phyloP scores from a whole-genome alignment of 23 red algal species.

The Gracilaria domingensis region DNA sequence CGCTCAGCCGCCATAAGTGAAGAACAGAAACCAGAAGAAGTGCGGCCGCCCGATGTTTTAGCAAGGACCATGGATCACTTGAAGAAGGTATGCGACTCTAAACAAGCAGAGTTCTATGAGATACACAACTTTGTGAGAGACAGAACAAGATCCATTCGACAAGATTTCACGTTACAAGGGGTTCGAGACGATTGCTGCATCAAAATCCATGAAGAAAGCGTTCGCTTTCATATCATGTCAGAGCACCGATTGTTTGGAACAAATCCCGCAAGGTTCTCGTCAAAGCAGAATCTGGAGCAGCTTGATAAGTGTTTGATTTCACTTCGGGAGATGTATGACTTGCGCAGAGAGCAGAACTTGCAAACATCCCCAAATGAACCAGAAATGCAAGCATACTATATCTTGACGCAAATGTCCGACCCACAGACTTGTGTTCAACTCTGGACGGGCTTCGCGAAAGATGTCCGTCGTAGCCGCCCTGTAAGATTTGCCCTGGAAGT shows the following conservation, averaged over 20 bases:
- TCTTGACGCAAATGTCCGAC: constrained; percentile 59
- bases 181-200: constrained; percentile 72
- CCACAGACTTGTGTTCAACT: constrained; percentile 61
- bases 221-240: constrained; percentile 94
- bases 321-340: constrained; percentile 92
- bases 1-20: constrained; percentile 92
- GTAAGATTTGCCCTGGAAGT: constrained; percentile 57
- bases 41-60: constrained; percentile 80
- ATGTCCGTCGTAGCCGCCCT: constrained; percentile 34
- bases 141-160: constrained; percentile 91
- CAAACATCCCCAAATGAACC: constrained; percentile 49
- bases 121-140: constrained; percentile 94
- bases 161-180: constrained; percentile 95
- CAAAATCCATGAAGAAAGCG: constrained; percentile 83
- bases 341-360: constrained; percentile 40
- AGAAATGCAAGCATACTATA: constrained; percentile 71
- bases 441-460: constrained; percentile 22
- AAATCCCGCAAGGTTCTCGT: constrained; percentile 78
- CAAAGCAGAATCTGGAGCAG: constrained; percentile 95
- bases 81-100: constrained; percentile 53
- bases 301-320: constrained; percentile 97
- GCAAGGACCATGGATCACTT: constrained; percentile 89
- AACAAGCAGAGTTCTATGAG: constrained; percentile 69
- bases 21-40: constrained; percentile 71
- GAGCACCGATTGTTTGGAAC: constrained; percentile 76